Conservation (phyloP, 169 alveolate species). For the Plasmodium blacklocki region DNA sequence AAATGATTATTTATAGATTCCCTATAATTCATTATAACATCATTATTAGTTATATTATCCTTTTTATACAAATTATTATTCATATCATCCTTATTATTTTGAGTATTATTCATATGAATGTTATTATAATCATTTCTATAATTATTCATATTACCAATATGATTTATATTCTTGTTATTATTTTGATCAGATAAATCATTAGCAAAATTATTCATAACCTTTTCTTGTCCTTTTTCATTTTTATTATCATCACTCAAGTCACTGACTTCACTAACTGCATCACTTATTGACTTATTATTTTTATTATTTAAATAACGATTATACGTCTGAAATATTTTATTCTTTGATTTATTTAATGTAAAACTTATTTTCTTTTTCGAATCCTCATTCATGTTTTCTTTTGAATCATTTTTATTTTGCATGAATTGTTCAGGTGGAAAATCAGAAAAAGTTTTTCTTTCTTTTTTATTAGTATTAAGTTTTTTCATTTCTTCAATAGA, state of each 20-base stretch:
- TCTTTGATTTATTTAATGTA: constrained; percentile 47
- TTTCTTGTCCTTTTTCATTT: background rate
- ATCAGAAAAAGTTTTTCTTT: constrained; percentile 17
- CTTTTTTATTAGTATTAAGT: constrained; percentile 42
- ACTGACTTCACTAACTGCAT: constrained; percentile 26
- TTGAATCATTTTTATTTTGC: background rate
- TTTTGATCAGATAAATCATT: background rate
- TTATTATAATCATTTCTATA: background rate
- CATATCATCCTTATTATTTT: background rate
- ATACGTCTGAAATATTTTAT: constrained; percentile 53
- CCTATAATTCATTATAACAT: constrained; percentile 1
- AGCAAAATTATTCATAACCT: background rate
- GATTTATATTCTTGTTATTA: background rate
- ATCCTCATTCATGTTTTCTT: constrained; percentile 29
- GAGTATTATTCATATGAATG: constrained; percentile 5
- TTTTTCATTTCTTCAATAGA: constrained; percentile 73
- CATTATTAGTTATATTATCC: background rate
- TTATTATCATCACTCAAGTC: constrained; percentile 30
- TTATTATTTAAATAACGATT: constrained; percentile 6
- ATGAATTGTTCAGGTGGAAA: background rate
- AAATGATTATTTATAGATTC: background rate
- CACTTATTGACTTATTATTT: constrained; percentile 15
- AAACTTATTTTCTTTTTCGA: constrained; percentile 59
- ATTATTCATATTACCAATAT: constrained; percentile 2
- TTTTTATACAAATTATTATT: background rate